Evolutionary conservation across 371 early-diverging fungal species (phyloP).

Genomic region (Mortierella polycephala): DNA sequence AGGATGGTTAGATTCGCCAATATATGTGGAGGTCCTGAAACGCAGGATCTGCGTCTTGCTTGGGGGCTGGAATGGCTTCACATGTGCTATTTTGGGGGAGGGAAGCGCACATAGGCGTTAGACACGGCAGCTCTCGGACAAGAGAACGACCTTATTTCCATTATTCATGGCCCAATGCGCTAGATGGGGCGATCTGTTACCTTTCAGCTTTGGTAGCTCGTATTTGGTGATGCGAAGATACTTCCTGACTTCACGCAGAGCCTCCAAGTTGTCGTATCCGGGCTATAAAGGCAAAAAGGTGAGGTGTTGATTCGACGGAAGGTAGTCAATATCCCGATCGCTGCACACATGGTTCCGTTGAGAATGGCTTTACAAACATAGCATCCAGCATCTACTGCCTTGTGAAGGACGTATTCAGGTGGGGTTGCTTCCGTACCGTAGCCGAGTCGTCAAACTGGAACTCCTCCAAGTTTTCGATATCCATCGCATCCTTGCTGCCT

Average conservation of each 20-base stretch:
- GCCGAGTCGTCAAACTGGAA: conserved; percentile 72
- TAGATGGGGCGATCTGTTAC: conserved; percentile 49
- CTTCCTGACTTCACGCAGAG: conserved; percentile 69
- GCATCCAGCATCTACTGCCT: neutral
- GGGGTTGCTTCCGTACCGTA: conserved; percentile 34
- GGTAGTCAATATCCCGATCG: too few species aligned
- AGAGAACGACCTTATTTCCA: neutral
- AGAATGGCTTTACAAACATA: neutral
- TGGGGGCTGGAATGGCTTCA: conserved; percentile 71
- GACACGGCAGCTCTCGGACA: neutral
- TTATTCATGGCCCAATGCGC: neutral
- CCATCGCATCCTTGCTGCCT: conserved; percentile 59
- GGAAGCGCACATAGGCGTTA: neutral
- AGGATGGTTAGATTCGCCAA: conserved; percentile 71
- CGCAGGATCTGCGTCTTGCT: conserved; percentile 61
- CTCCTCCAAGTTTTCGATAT: conserved; percentile 64
- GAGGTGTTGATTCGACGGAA: too few species aligned
- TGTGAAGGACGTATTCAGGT: neutral
- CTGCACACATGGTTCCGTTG: neutral
- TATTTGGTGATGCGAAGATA: conserved; percentile 73
- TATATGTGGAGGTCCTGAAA: conserved; percentile 66
- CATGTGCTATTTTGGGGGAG: conserved; percentile 55
- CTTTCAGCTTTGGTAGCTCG: conserved; percentile 72
- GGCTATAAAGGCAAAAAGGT: conserved; percentile 19
- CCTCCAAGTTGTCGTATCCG: conserved; percentile 66